These are phyloP conservation scores for Xylariales sp. DNA, from an alignment of 2,329 filamentous ascomycete species.

Conservation along the genomic window DNA sequence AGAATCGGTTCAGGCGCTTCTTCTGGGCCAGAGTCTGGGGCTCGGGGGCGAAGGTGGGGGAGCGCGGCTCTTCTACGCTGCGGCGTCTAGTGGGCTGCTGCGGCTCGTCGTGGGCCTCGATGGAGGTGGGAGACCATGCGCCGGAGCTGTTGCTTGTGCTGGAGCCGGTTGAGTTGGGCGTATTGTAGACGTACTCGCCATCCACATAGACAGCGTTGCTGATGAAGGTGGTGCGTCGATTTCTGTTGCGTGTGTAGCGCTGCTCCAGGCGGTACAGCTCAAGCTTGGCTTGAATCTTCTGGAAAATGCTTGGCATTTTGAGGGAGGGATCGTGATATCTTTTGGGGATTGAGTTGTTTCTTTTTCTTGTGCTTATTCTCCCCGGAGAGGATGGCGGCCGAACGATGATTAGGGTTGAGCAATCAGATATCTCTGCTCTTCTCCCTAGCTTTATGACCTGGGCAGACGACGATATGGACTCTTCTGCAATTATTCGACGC, in stretches of 20 bases:
- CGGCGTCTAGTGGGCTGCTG: conserved; percentile 9
- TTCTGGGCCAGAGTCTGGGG: conserved; percentile 29
- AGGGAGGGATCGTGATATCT: not conserved
- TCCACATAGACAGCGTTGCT: conserved; percentile 90
- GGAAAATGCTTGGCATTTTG: conserved; percentile 43
- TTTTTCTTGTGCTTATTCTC: not conserved
- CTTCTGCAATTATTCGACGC: no score
- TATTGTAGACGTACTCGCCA: conserved; percentile 87
- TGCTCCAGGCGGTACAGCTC: conserved; percentile 95
- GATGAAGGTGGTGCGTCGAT: conserved; percentile 82
- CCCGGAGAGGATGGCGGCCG: not conserved
- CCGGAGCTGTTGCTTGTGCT: conserved; percentile 39
- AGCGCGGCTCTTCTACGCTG: conserved; percentile 22
- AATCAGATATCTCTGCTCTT: no score
- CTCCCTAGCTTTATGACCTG: no score
- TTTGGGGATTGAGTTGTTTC: not conserved
- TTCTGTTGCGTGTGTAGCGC: conserved; percentile 84
- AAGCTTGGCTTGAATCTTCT: conserved; percentile 63
- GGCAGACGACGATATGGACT: no score
- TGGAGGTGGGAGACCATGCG: conserved; percentile 11
- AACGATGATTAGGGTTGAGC: not conserved
- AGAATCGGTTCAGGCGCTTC: conserved; percentile 51
- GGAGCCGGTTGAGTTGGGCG: conserved; percentile 54
- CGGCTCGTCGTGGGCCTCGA: conserved; percentile 15
- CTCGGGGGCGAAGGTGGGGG: conserved; percentile 17